Conservation (phyloP, 495 filamentous ascomycete genomes). For the Aspergillus mulundensis region DNA sequence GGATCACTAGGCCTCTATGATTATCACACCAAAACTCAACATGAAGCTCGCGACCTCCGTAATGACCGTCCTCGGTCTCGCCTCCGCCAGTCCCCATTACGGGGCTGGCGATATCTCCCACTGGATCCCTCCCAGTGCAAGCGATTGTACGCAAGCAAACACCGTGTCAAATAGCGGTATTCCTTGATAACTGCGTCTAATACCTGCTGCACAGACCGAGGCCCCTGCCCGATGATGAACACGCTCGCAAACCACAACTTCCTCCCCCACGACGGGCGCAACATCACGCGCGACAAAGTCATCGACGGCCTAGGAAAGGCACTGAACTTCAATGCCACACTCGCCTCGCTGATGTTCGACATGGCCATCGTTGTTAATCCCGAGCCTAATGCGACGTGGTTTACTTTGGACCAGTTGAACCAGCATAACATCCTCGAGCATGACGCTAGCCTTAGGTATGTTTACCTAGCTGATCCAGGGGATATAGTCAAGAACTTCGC, state of each 20-base stretch:
- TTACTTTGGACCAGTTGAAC: conserved; percentile 45
- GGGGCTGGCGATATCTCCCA: not conserved
- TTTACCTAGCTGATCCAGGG: not conserved
- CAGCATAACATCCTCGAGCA: conserved; percentile 49
- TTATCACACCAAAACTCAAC: not conserved
- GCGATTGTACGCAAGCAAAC: not conserved
- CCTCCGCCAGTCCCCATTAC: not conserved
- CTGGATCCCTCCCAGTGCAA: not conserved
- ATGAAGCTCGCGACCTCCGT: not conserved
- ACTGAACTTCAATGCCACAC: conserved; percentile 37
- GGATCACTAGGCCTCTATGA: not conserved
- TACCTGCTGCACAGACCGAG: conserved; percentile 6
- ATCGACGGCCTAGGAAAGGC: conserved; percentile 32
- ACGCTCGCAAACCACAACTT: conserved; percentile 55
- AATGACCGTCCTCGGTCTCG: not conserved
- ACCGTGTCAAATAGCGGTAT: no score
- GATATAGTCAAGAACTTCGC: no score
- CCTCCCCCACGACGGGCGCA: conserved; percentile 48
- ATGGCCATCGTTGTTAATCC: conserved; percentile 45
- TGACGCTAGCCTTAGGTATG: conserved; percentile 48
- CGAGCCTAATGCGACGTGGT: conserved; percentile 44
- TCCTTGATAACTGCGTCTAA: no score
- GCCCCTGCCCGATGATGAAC: conserved; percentile 51
- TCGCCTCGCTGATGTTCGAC: conserved; percentile 35
- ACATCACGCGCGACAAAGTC: conserved; percentile 17